phyloP scores from a whole-genome alignment of 805 yeast species.

The Saccharomycopsis babjevae region DNA sequence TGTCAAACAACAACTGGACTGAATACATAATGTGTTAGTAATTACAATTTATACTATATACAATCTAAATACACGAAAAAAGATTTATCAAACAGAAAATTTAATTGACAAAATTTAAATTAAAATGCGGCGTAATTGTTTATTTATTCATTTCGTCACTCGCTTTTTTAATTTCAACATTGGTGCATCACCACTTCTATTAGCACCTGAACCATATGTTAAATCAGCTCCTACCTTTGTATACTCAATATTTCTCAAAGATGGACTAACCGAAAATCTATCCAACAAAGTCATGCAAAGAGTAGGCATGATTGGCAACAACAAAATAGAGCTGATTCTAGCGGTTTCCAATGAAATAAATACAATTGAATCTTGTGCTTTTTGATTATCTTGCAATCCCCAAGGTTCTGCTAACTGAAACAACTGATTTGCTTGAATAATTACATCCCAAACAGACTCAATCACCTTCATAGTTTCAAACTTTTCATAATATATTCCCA shows the following conservation, averaged over 20 bases:
- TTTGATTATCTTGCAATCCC: slow-evolving; percentile 31
- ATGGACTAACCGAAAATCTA: slow-evolving; percentile 43
- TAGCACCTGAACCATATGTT: slow-evolving; percentile 49
- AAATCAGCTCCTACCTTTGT: slow-evolving; percentile 49
- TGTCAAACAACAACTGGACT: background rate
- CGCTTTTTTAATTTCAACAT: slow-evolving; percentile 26
- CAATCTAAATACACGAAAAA: background rate
- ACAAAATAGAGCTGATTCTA: slow-evolving; percentile 54
- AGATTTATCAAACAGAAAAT: background rate
- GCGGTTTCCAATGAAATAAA: slow-evolving; percentile 60
- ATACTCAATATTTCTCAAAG: slow-evolving; percentile 32
- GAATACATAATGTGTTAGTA: background rate
- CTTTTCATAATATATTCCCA: slow-evolving; percentile 34
- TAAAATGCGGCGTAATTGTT: background rate
- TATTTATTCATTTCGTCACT: background rate
- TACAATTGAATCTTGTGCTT: slow-evolving; percentile 43
- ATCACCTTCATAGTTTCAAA: slow-evolving; percentile 50
- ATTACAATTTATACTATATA: background rate
- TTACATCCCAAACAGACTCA: slow-evolving; percentile 46
- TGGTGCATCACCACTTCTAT: slow-evolving; percentile 42
- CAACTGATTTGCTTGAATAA: slow-evolving; percentile 52
- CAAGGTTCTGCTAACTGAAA: slow-evolving; percentile 73
- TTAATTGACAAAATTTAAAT: too few relatives aligned
- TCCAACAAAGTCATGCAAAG: slow-evolving; percentile 49
- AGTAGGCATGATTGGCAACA: slow-evolving; percentile 66